Evolutionary conservation across 306 rosid genomes (phyloP), one percentile per base, ranked within the genome.

Genomic region (Prunus dulcis): DNA sequence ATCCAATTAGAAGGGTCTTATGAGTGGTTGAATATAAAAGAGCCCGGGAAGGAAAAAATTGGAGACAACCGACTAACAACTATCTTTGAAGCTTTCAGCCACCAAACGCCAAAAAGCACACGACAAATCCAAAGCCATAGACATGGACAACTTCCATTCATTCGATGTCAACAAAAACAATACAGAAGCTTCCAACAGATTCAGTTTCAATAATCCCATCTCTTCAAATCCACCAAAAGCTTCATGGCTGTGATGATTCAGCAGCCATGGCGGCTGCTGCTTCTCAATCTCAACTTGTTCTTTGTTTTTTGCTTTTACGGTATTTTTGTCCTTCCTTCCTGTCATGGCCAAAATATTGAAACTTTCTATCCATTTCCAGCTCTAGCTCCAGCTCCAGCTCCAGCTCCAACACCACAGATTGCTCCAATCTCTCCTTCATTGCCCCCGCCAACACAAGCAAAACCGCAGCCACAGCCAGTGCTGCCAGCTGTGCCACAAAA

Each of bases 81-180:
- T 61, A 13, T 77, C 74, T 76, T 86, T 83, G 97, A 92, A 87
- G 73, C 73, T 83, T 85, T 88, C 98, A 87, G 87, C 87, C 4
- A 85, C 51, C 77, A 71, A 81, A 64, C 82, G 52, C 72, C 87
- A 68, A 73, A 79, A 61, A 15, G 61, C 83, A 47, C 83, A 74
- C 76, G 85, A 76, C 82, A 78, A 81, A 49, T 38, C 23, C n/a
- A 28, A 38, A 38, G 43, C 43, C 43, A 7, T 38, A 38, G 14
- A 43, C 47, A 38, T 50, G 69, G 67, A 80, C 61, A 56, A 45
- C 51, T 32, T 23, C 17, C 46, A 13, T n/a, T 50, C 57, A 57
- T 55, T 74, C 67, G 43, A 84, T 76, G 74, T 73, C 56, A 64
- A 52, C 84, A 66, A 34, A 51, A 64, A 52, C 84, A 69, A 45